Conservation (phyloP, 441 rosid species). For the Pelargonium cotyledonis region DNA sequence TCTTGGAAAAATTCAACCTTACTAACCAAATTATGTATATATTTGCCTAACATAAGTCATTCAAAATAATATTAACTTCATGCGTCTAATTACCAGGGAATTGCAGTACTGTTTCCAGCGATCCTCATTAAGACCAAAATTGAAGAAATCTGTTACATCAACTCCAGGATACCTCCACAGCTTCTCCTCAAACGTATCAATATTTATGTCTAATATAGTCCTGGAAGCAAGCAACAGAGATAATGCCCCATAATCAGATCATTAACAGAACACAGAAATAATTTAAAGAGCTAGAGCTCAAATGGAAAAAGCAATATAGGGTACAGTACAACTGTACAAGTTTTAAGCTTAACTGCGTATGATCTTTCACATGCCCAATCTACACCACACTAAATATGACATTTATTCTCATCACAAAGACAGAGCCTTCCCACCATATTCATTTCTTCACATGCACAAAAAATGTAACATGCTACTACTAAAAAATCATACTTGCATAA, state of each 20-base stretch:
- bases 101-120: constrained; percentile 51
- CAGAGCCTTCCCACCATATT: not conserved
- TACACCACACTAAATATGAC: not conserved
- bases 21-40: not conserved
- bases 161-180: constrained; percentile 46
- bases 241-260: not conserved
- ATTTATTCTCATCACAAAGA: not conserved
- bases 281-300: not conserved
- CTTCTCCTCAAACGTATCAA: constrained; percentile 41
- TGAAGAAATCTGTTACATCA: constrained; percentile 45
- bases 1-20: constrained; percentile 6
- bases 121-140: constrained; percentile 46
- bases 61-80: not conserved
- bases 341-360: not conserved
- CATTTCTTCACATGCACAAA: not conserved
- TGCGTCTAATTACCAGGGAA: constrained; percentile 34
- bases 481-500: not conserved
- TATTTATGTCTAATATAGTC: constrained; percentile 44
- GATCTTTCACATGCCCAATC: not conserved
- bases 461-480: not conserved
- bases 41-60: not conserved
- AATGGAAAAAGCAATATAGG: not conserved
- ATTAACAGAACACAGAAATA: not conserved
- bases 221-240: constrained; percentile 24
- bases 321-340: not conserved